Percentiles rank a stretch among this genome's conserved stretches.
Evolutionary conservation across 2,329 filamentous ascomycete genomes (phyloP).

Genomic region (Iodosphaeria phyllophila): DNA sequence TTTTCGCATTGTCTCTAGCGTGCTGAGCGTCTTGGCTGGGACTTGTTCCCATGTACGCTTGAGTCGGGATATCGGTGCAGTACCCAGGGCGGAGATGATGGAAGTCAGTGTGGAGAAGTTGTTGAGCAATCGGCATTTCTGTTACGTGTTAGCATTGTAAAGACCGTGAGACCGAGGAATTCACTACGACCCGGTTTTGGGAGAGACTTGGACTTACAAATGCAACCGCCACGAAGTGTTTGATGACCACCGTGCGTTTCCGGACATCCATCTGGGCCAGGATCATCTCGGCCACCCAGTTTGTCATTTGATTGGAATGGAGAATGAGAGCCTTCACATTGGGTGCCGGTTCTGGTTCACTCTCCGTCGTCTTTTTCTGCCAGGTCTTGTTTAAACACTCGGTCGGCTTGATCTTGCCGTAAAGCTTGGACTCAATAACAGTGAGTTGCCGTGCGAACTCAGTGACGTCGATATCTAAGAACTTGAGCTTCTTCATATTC

Average conservation of each 20-base stretch:
- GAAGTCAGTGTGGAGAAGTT: conserved; percentile 97
- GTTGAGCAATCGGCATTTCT: conserved; percentile 89
- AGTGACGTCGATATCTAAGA: conserved; percentile 85
- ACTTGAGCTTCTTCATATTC: conserved; percentile 99
- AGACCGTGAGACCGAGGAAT: conserved; percentile 4
- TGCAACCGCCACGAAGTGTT: conserved; percentile 91
- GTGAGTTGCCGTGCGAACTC: conserved; percentile 97
- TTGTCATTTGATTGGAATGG: conserved; percentile 96
- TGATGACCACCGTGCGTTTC: conserved; percentile 92
- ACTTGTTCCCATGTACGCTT: conserved; percentile 91
- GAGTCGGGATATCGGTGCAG: conserved; percentile 83
- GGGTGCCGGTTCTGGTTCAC: conserved; percentile 67
- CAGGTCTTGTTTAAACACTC: conserved; percentile 98
- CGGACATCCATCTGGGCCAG: conserved; percentile 85
- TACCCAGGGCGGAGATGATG: conserved; percentile 89
- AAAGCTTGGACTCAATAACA: conserved; percentile 86
- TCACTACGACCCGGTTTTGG: neutral
- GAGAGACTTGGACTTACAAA: conserved; percentile 61
- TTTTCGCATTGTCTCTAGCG: conserved; percentile 77
- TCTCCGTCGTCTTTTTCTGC: conserved; percentile 82
- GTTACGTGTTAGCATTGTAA: conserved; percentile 9
- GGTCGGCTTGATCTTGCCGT: conserved; percentile 87
- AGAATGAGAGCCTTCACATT: conserved; percentile 95
- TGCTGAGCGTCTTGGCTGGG: conserved; percentile 61
- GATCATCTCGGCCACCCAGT: conserved; percentile 99